Base-by-base conservation (phyloP, 768 basidiomycete species). In the Coprinopsis cinerea region DNA sequence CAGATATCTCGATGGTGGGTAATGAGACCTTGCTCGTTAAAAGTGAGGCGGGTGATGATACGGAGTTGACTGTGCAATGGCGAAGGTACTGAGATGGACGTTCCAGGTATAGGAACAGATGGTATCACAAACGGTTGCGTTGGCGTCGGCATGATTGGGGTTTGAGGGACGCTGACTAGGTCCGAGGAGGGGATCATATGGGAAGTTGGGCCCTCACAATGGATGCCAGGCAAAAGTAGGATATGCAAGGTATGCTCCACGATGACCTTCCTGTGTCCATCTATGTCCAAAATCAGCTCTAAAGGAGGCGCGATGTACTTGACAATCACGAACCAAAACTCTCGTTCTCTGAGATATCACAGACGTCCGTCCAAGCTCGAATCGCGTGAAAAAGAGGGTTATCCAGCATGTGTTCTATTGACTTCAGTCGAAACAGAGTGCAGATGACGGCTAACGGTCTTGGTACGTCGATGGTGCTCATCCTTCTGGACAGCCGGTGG, bases 11-110 rank as follows among this genome's bases (percentile, higher is more conserved):
- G 77, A 61, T 92, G 89, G 57, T 82, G 77, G 3, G 85, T 83
- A 53, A 92, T 82, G 52, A 76, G 78, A n/a, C 85, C 86, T 59
- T 83, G 82, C 57, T 90, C 88, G 64, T 90, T 90, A 65, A 92
- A 88, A 26, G 78, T 75, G 28, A 91, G 74, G 24, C 82, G 77
- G 3, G 87, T 85, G 49, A 85, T 74, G 43, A 90, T 77, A 41
- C 76, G 85, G 4, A 92, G 75, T 58, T 78, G 74, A 57, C 88
- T 71, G 61, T 88, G 85, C n/a, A 91, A 65, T 1, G 88, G 85
- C 14, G 83, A 85, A 1, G 83, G 80, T 15, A 83, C 57, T 28
- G 74, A 71, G 27, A 81, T 58, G 2, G 74, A 75, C 22, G 80
- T 80, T n/a, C 77, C 77, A n/a, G 77, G 77, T 46, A 85, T 61